A percentile compares a stretch with the other conserved stretches of the same genome.
phyloP scores from a whole-genome alignment of 2,329 filamentous ascomycete genomes.

The Colletotrichum orbiculare region DNA sequence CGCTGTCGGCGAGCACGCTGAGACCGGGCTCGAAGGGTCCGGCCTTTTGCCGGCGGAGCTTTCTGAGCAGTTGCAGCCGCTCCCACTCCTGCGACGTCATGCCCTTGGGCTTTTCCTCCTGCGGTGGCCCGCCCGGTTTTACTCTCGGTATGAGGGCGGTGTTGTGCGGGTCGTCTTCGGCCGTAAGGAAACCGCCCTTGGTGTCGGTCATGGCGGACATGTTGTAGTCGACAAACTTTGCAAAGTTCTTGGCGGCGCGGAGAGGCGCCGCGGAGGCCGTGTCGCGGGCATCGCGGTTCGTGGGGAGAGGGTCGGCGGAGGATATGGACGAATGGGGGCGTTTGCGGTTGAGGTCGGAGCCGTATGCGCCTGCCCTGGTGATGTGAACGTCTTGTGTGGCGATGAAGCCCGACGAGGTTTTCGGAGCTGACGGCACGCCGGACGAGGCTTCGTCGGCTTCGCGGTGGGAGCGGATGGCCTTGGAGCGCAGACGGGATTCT shows the following conservation, averaged over 20 bases:
- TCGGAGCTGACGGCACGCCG: constrained; percentile 54
- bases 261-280: constrained; percentile 62
- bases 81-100: constrained; percentile 97
- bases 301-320: constrained; percentile 57
- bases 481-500: constrained; percentile 87
- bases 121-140: constrained; percentile 50
- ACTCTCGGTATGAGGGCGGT: constrained; percentile 68
- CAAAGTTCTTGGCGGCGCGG: constrained; percentile 85
- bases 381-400: constrained; percentile 72
- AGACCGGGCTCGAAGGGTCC: constrained; percentile 91
- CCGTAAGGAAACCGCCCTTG: constrained; percentile 93
- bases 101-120: constrained; percentile 78
- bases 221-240: constrained; percentile 96
- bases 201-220: constrained; percentile 98
- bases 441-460: constrained; percentile 70
- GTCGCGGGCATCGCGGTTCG: constrained; percentile 75
- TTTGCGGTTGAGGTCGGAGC: constrained; percentile 65
- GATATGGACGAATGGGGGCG: constrained; percentile 76
- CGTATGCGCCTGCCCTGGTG: constrained; percentile 53
- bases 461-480: constrained; percentile 81
- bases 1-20: constrained; percentile 75
- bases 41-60: constrained; percentile 76
- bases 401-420: constrained; percentile 76
- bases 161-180: constrained; percentile 91
- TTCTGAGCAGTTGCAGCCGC: constrained; percentile 77